These are phyloP conservation scores for Apodospora peruviana DNA, from an alignment of 495 filamentous ascomycete genomes.

Conservation along the genomic window DNA sequence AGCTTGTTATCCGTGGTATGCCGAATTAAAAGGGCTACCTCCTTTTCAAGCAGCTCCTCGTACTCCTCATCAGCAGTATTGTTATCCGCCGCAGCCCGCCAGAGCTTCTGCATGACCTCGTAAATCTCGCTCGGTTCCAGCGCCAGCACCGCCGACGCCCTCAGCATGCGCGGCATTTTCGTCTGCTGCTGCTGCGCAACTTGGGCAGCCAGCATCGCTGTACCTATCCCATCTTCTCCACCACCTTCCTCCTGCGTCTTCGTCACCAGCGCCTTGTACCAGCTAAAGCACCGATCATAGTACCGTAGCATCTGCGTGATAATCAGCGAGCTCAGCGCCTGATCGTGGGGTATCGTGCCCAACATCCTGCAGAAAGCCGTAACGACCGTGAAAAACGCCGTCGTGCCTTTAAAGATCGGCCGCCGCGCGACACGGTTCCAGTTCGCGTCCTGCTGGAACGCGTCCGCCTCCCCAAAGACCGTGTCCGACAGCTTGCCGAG, in stretches of 20 bases:
- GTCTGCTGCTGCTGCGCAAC: constrained; percentile 29
- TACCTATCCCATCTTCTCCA: no score
- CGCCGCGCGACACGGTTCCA: constrained; percentile 72
- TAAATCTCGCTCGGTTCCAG: constrained; percentile 59
- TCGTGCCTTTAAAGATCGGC: constrained; percentile 90
- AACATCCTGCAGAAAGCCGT: constrained; percentile 91
- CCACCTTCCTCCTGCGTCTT: constrained; percentile 47
- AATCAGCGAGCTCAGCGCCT: constrained; percentile 86
- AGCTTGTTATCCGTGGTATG: constrained; percentile 59
- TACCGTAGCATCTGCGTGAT: constrained; percentile 86
- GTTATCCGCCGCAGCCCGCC: constrained; percentile 36
- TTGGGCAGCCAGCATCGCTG: no score
- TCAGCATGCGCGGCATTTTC: no score
- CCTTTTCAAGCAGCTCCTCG: constrained; percentile 49
- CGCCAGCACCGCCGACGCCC: constrained; percentile 67
- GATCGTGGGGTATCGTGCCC: constrained; percentile 90
- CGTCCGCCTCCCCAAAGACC: constrained; percentile 75
- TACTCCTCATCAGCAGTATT: constrained; percentile 7
- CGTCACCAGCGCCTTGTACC: constrained; percentile 71
- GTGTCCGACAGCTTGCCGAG: constrained; percentile 80
- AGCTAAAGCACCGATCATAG: constrained; percentile 83
- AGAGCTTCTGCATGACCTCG: constrained; percentile 58
- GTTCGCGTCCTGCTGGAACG: constrained; percentile 79
- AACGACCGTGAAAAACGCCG: constrained; percentile 79
- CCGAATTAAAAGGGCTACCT: constrained; percentile 60